Evolutionary conservation across 106 monocot species (phyloP), one percentile per base, ranked within the genome.

Genomic region (Agapanthus africanus): DNA sequence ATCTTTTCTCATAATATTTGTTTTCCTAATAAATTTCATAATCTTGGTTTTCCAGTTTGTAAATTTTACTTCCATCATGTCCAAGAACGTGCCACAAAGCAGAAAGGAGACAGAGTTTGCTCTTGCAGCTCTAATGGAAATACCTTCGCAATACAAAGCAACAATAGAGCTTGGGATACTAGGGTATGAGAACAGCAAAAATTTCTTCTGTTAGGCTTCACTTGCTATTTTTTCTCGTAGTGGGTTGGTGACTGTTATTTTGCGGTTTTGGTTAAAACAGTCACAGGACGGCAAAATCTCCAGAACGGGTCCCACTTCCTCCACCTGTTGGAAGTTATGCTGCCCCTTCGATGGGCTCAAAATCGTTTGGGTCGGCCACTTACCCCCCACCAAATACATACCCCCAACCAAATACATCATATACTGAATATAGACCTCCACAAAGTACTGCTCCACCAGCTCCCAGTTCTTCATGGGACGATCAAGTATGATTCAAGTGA

Each of bases 41-140:
- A 21, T 51, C 62, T 40, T 51, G 19, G 68, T 70, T 71, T 37
- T 76, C 15, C 74, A 94, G 94, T 94, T 94, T 75, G 94, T 94
- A 22, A 87, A 94, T 80, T 94, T 94, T 31, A 84, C 87, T 25
- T 84, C 86, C 37, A 94, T 94, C 35, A 90, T 90, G 90, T 76
- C 73, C 10, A 87, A 80, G 73, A 82, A 80, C 68, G 66, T 79
- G 32, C 46, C 80, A 8, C 78, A 76, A 59, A 46, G 79, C 2
- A 87, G 72, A 74, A 94, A 87, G 72, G 94, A 94, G 73, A 79
- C 84, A 10, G 87, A 78, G 71, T 94, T 94, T 75, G 90, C 87
- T 69, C 80, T 94, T 66, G 75, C 76, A 38, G 87, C 94, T 46
- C 40, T 94, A 30, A 94, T 94, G 94, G 94, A 94, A 79, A 87